Evolutionary conservation across 192 early-diverging fungal genomes (phyloP).

Genomic region (Entomortierella beljakovae): DNA sequence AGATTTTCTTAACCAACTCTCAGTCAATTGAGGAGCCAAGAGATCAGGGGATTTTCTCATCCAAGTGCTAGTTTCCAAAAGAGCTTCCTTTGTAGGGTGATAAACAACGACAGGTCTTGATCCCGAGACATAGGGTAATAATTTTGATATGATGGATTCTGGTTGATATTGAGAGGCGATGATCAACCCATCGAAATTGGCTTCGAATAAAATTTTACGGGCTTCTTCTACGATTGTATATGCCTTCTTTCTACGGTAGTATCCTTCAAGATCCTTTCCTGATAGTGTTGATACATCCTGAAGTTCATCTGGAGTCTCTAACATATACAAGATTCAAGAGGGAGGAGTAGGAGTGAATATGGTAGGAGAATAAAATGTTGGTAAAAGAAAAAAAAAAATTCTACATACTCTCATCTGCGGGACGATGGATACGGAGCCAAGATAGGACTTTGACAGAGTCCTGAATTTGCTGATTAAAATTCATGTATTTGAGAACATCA

Average conservation of each 20-base stretch:
- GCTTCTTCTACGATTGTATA: slow-evolving; percentile 62
- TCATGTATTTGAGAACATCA: slow-evolving; percentile 82
- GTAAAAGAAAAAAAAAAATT: slow-evolving; percentile 2
- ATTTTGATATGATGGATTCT: slow-evolving; percentile 75
- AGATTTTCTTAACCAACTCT: slow-evolving; percentile 92
- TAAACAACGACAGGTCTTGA: slow-evolving; percentile 91
- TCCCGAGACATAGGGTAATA: slow-evolving; percentile 81
- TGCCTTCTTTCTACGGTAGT: slow-evolving; percentile 64
- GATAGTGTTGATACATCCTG: slow-evolving; percentile 61
- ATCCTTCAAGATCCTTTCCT: slow-evolving; percentile 62
- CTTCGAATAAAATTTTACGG: slow-evolving; percentile 63
- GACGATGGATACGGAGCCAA: slow-evolving; percentile 75
- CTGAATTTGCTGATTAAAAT: slow-evolving; percentile 66
- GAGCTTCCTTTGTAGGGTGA: slow-evolving; percentile 72
- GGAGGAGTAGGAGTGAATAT: background rate
- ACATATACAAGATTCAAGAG: background rate
- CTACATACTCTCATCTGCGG: slow-evolving; percentile 65
- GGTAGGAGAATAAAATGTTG: background rate
- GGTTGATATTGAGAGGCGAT: slow-evolving; percentile 84
- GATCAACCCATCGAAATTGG: slow-evolving; percentile 81
- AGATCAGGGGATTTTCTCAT: slow-evolving; percentile 77
- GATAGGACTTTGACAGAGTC: slow-evolving; percentile 73
- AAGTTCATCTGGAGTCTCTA: slow-evolving; percentile 64
- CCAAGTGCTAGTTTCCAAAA: slow-evolving; percentile 70
- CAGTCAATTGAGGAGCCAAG: slow-evolving; percentile 87